Percentiles rank a stretch among this genome's conserved stretches.
Conservation (phyloP, 1,139 yeast species). For the Taphrina communis region DNA sequence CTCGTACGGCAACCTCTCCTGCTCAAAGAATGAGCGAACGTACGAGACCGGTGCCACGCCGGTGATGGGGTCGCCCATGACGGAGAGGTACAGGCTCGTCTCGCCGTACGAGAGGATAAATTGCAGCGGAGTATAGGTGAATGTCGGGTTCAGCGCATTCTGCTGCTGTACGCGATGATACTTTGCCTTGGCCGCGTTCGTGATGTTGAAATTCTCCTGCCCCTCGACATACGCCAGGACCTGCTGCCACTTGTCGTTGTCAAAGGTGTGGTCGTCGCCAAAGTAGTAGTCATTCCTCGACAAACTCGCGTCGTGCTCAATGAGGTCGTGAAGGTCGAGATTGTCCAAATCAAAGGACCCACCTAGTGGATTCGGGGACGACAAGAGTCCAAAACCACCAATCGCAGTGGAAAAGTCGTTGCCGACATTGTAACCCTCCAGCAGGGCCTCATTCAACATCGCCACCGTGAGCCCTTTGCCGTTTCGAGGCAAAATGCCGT, state of each 20-base stretch:
- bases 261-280: conserved; percentile 26
- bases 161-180: conserved; percentile 24
- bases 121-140: conserved; percentile 31
- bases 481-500: conserved; percentile 30
- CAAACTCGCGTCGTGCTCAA: conserved; percentile 31
- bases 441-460: conserved; percentile 14
- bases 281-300: conserved; percentile 26
- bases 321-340: conserved; percentile 30
- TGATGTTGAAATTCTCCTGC: conserved; percentile 7
- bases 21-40: conserved; percentile 32
- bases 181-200: conserved; percentile 23
- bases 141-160: conserved; percentile 18
- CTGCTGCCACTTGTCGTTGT: conserved; percentile 29
- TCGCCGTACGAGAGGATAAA: conserved; percentile 34
- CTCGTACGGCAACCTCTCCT: conserved; percentile 31
- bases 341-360: conserved; percentile 34
- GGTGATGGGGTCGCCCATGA: conserved; percentile 34
- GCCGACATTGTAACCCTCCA: conserved; percentile 32
- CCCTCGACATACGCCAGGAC: conserved; percentile 29
- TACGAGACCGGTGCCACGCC: conserved; percentile 24
- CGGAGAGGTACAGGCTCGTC: conserved; percentile 32
- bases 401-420: conserved; percentile 33
- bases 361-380: conserved; percentile 11
- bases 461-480: conserved; percentile 26
- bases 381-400: conserved; percentile 17